phyloP scores from a whole-genome alignment of 306 rosid genomes.

The Rosa lucieae region DNA sequence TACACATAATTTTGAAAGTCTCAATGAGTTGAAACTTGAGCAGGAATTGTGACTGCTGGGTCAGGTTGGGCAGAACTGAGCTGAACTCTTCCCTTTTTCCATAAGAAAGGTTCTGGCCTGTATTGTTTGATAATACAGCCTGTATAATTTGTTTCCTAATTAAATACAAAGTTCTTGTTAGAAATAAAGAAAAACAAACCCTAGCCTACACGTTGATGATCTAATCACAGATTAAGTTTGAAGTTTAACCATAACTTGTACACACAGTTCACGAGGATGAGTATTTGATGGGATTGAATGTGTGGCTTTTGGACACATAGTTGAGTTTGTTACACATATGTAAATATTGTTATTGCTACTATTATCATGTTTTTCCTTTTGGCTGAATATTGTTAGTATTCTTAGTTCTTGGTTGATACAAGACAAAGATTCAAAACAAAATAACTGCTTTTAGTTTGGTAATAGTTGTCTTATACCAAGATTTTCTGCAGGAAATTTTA shows the following conservation, averaged over 20 bases:
- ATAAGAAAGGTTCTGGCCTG: not conserved
- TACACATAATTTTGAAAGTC: not conserved
- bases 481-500: constrained; percentile 65
- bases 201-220: not conserved
- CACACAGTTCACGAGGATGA: not conserved
- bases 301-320: not conserved
- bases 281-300: not conserved
- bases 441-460: not conserved
- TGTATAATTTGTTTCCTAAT: not conserved
- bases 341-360: not conserved
- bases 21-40: not conserved
- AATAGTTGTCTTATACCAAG: constrained; percentile 18
- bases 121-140: not conserved
- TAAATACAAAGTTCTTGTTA: not conserved
- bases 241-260: not conserved
- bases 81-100: not conserved
- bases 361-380: not conserved
- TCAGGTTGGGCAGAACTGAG: not conserved
- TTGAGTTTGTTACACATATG: not conserved
- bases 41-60: not conserved
- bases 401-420: not conserved
- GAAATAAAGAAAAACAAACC: not conserved
- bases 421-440: not conserved
- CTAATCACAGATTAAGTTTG: not conserved
- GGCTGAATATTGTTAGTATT: not conserved